Evolutionary conservation across 1,284 basidiomycete genomes (phyloP).

Genomic region (Apiotrichum montevideense): DNA sequence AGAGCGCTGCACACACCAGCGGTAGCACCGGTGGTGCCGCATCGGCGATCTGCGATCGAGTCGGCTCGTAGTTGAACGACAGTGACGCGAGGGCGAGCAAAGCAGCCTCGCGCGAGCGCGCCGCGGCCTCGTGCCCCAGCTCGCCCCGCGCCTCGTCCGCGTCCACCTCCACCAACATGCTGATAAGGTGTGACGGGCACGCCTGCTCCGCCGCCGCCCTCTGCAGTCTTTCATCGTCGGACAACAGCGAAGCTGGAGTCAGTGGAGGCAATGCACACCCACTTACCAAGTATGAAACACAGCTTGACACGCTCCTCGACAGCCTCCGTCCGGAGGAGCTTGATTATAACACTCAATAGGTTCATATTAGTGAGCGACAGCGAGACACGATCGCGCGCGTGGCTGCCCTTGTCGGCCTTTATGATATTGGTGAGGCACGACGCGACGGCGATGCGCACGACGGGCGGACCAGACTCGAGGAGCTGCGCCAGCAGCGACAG

Average conservation of each 20-base stretch:
- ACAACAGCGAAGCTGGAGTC: constrained; percentile 59
- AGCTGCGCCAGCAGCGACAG: constrained; percentile 25
- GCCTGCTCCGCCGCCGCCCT: constrained; percentile 34
- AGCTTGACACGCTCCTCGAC: constrained; percentile 44
- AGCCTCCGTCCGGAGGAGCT: constrained; percentile 29
- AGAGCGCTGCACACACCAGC: constrained; percentile 54
- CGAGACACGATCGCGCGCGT: constrained; percentile 14
- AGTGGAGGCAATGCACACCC: too few relatives aligned
- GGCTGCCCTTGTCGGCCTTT: constrained; percentile 30
- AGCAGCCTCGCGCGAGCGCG: constrained; percentile 52
- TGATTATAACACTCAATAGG: constrained; percentile 27
- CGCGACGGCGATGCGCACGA: constrained; percentile 38
- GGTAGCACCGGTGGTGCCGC: constrained; percentile 51
- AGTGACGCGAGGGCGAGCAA: constrained; percentile 65
- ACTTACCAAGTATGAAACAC: constrained; percentile 63
- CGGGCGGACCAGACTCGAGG: constrained; percentile 27
- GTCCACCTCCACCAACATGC: constrained; percentile 33
- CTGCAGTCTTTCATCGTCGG: constrained; percentile 63
- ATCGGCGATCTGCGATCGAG: constrained; percentile 62
- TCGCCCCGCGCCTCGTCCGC: constrained; percentile 56
- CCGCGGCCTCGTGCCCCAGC: constrained; percentile 40
- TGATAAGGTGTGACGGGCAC: constrained; percentile 24
- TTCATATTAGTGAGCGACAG: constrained; percentile 12
- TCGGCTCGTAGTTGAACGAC: constrained; percentile 62
- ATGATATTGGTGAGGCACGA: constrained; percentile 36